Conservation (phyloP, 2,329 filamentous ascomycete species). For the Myriosclerotinia curreyana region DNA sequence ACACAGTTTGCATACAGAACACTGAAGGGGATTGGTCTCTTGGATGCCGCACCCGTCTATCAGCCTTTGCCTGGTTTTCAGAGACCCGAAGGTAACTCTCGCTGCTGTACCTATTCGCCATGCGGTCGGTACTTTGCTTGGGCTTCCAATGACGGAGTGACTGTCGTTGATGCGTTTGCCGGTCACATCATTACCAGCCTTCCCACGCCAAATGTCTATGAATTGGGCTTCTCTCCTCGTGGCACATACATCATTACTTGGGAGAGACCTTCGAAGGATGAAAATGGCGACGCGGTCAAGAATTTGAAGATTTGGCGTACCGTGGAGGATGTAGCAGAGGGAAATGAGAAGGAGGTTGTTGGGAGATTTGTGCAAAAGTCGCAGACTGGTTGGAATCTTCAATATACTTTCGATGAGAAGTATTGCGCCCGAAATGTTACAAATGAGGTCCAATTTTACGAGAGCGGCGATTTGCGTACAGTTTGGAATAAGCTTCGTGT, state of each 20-base stretch:
- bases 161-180: conserved; percentile 75
- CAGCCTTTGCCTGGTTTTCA: conserved; percentile 76
- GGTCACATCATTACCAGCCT: conserved; percentile 74
- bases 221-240: conserved; percentile 88
- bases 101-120: conserved; percentile 92
- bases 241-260: conserved; percentile 95
- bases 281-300: conserved; percentile 87
- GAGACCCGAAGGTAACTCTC: conserved; percentile 88
- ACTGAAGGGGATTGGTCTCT: conserved; percentile 90
- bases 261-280: conserved; percentile 91
- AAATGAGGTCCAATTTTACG: conserved; percentile 97
- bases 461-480: conserved; percentile 77
- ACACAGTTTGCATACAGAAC: conserved; percentile 97
- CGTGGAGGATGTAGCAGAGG: conserved; percentile 55
- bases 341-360: conserved; percentile 67
- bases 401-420: conserved; percentile 91
- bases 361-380: conserved; percentile 94
- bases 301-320: conserved; percentile 97
- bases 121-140: conserved; percentile 96
- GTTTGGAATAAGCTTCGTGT: conserved; percentile 95
- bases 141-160: conserved; percentile 84
- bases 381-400: conserved; percentile 93
- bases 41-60: conserved; percentile 89
- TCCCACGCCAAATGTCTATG: conserved; percentile 80
- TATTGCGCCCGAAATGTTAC: conserved; percentile 91